Evolutionary conservation across 345 rosid species (phyloP).

Genomic region (Eucalyptus virginea): DNA sequence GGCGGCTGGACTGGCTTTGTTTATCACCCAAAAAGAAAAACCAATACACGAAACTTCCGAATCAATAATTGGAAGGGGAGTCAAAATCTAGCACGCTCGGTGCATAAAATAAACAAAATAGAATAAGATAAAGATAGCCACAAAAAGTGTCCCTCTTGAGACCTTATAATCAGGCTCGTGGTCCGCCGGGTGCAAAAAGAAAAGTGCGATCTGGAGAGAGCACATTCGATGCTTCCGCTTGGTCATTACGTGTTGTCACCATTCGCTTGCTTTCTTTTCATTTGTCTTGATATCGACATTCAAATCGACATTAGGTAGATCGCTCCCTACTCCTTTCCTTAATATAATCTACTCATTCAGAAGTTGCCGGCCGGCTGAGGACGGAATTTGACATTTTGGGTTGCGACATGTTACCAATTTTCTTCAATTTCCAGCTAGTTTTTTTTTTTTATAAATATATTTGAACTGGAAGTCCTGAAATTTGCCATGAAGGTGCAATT

Average conservation of each 20-base stretch:
- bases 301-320: background rate
- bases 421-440: background rate
- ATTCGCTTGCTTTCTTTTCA: background rate
- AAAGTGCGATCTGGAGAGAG: background rate
- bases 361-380: background rate
- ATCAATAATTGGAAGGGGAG: background rate
- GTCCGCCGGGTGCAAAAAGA: background rate
- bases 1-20: background rate
- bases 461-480: rapidly evolving
- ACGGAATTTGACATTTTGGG: background rate
- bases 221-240: background rate
- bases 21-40: background rate
- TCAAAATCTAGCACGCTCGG: background rate
- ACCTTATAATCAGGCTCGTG: background rate
- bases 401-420: background rate
- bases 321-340: background rate
- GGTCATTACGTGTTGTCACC: background rate
- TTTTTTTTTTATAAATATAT: background rate
- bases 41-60: background rate
- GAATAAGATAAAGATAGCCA: background rate
- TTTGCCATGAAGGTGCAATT: rapidly evolving
- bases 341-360: background rate
- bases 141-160: background rate
- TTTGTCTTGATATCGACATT: background rate
- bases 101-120: background rate